A percentile compares a stretch with the other conserved stretches of the same genome.
Evolutionary conservation across 768 basidiomycete genomes (phyloP).

Genomic region (Neoboletus brunneissimus): DNA sequence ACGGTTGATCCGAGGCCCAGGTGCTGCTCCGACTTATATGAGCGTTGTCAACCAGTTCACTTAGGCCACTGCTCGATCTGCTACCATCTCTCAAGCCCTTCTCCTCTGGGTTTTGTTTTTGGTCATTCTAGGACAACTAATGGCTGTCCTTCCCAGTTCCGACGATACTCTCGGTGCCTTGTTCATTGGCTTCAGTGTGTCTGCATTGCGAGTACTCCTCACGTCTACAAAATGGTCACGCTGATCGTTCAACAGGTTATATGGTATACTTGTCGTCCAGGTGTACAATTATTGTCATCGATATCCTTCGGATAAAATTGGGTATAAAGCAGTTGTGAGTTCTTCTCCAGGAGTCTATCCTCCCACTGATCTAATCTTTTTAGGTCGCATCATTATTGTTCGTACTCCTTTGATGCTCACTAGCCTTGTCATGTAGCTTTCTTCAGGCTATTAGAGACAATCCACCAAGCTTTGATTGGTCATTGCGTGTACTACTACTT

Average conservation of each 20-base stretch:
- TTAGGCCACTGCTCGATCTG: not conserved
- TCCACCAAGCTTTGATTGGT: conserved; percentile 51
- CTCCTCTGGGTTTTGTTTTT: not conserved
- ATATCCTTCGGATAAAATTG: conserved; percentile 50
- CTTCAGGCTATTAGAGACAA: conserved; percentile 44
- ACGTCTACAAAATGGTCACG: not conserved
- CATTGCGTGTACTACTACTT: conserved; percentile 54
- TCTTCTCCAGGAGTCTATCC: not conserved
- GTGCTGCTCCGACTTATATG: conserved; percentile 7
- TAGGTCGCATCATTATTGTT: conserved; percentile 38
- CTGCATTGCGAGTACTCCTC: conserved; percentile 31
- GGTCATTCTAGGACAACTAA: conserved; percentile 5
- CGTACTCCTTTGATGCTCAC: not conserved
- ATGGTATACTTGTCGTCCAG: conserved; percentile 57
- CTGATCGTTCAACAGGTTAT: conserved; percentile 38
- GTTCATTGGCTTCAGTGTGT: conserved; percentile 55
- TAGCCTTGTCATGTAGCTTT: not conserved
- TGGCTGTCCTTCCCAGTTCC: conserved; percentile 23
- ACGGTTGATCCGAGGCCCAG: not conserved
- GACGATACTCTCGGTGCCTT: conserved; percentile 58
- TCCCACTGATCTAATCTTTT: not conserved
- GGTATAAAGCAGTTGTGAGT: conserved; percentile 54
- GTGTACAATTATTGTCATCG: conserved; percentile 51
- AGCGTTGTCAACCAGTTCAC: not conserved
- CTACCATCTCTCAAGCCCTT: not conserved